A percentile compares a stretch with the other conserved stretches of the same genome.
phyloP scores from a whole-genome alignment of 2,329 filamentous ascomycete genomes.

The Aplosporella prunicola region DNA sequence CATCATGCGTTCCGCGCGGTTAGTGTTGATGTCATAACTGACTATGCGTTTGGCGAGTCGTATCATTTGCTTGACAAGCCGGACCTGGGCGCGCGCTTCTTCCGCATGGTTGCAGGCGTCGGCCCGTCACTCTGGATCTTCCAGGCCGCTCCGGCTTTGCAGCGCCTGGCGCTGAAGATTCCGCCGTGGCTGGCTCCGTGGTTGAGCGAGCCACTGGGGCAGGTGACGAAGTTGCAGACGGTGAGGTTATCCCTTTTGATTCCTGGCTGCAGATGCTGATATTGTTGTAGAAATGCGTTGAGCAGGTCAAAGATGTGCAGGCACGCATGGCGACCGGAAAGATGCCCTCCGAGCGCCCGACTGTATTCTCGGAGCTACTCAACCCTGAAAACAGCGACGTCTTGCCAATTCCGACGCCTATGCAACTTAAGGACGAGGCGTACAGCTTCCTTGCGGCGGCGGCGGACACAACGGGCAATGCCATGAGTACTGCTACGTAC shows the following conservation, averaged over 20 bases:
- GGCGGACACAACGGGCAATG: conserved; percentile 28
- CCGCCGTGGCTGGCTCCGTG: conserved; percentile 17
- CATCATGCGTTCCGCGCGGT: conserved; percentile 19
- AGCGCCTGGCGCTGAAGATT: conserved; percentile 10
- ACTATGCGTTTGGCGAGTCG: conserved; percentile 21
- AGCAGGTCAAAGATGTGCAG: conserved; percentile 15
- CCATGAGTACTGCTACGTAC: conserved; percentile 23
- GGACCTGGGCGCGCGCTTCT: conserved; percentile 20
- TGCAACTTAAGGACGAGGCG: conserved; percentile 21
- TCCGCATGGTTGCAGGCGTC: conserved; percentile 17
- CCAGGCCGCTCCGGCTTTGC: conserved; percentile 18
- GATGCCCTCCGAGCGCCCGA: conserved; percentile 13
- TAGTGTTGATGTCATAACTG: conserved; percentile 14
- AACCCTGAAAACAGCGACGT: conserved; percentile 12
- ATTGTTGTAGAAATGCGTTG: neutral
- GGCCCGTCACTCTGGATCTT: conserved; percentile 15
- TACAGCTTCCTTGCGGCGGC: conserved; percentile 22
- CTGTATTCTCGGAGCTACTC: conserved; percentile 23
- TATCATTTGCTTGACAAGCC: conserved; percentile 21
- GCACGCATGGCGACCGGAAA: conserved; percentile 12
- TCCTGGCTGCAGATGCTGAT: neutral
- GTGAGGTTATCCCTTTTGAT: neutral
- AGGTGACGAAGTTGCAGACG: conserved; percentile 14
- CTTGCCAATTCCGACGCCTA: conserved; percentile 16
- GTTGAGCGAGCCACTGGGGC: conserved; percentile 14